Conservation (phyloP, 2,329 filamentous ascomycete genomes). For the Epichloe typhina region DNA sequence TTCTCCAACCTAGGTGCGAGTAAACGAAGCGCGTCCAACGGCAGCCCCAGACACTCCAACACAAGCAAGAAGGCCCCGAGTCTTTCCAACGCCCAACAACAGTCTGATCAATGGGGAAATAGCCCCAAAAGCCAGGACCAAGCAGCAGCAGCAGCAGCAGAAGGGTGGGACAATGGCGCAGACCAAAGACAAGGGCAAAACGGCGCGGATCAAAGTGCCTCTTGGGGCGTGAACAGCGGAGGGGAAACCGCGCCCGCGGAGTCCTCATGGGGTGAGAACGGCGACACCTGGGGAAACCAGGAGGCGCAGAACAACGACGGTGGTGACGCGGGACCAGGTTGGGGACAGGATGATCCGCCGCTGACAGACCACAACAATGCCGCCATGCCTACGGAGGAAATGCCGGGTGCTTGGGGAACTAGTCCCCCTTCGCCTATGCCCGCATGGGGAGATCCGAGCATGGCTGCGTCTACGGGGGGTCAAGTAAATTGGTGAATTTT, state of each 20-base stretch:
- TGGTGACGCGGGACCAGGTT: not conserved
- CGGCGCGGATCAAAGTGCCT: no score
- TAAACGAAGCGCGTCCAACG: not conserved
- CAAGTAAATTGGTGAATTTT: conserved; percentile 5
- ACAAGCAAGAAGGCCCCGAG: not conserved
- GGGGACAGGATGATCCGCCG: not conserved
- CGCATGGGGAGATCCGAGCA: conserved; percentile 18
- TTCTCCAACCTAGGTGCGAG: conserved; percentile 11
- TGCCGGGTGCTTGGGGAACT: conserved; percentile 20
- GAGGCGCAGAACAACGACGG: conserved; percentile 4
- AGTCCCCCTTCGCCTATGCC: not conserved
- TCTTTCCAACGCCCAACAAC: not conserved
- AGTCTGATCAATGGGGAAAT: not conserved
- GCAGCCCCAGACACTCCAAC: conserved; percentile 1
- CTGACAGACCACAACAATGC: conserved; percentile 8
- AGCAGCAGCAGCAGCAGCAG: not conserved
- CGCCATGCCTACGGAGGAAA: conserved; percentile 15
- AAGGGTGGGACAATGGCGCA: not conserved
- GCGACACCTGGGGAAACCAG: not conserved
- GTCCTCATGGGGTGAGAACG: not conserved
- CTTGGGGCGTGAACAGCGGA: not conserved
- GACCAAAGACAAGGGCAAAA: not conserved
- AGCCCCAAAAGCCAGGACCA: not conserved
- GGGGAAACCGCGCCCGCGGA: not conserved
- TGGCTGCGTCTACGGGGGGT: conserved; percentile 21